Evolutionary conservation across 257 asterid genomes (phyloP).

Genomic region (Jacaranda mimosifolia): DNA sequence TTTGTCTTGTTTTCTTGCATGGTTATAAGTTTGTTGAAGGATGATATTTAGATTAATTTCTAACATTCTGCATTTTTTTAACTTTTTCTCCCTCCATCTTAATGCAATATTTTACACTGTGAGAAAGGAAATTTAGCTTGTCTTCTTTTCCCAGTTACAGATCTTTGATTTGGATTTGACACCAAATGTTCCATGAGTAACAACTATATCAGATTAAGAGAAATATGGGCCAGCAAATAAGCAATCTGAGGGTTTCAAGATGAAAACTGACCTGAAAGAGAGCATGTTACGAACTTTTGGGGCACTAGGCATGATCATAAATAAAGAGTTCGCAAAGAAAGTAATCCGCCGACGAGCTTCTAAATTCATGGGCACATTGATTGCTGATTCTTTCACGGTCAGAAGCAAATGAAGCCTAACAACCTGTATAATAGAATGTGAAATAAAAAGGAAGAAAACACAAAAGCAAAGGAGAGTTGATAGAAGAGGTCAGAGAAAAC

Average conservation of each 20-base stretch:
- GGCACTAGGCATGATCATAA: constrained; percentile 95
- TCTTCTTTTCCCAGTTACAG: background rate
- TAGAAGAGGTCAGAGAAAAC: constrained; percentile 22
- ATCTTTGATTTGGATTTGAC: constrained; percentile 1
- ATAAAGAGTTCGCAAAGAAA: constrained; percentile 93
- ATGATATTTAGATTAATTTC: constrained; percentile 12
- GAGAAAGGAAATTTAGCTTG: background rate
- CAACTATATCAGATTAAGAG: constrained; percentile 32
- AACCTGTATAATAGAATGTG: constrained; percentile 58
- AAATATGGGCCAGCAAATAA: constrained; percentile 33
- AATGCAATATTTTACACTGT: background rate
- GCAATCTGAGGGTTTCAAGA: constrained; percentile 32
- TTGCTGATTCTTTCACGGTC: constrained; percentile 98
- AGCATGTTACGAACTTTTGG: constrained; percentile 98
- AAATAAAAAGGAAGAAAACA: constrained; percentile 25
- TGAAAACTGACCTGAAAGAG: constrained; percentile 84
- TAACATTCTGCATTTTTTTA: constrained; percentile 3
- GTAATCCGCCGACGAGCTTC: constrained; percentile 97
- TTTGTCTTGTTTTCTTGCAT: background rate
- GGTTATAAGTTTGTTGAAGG: background rate
- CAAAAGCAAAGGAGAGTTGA: constrained; percentile 20
- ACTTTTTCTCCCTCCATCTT: constrained; percentile 1
- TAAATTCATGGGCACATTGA: constrained; percentile 87
- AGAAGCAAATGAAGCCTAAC: constrained; percentile 93
- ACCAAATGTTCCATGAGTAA: constrained; percentile 21